phyloP scores from a whole-genome alignment of 495 filamentous ascomycete genomes.

The Terfezia boudieri region DNA sequence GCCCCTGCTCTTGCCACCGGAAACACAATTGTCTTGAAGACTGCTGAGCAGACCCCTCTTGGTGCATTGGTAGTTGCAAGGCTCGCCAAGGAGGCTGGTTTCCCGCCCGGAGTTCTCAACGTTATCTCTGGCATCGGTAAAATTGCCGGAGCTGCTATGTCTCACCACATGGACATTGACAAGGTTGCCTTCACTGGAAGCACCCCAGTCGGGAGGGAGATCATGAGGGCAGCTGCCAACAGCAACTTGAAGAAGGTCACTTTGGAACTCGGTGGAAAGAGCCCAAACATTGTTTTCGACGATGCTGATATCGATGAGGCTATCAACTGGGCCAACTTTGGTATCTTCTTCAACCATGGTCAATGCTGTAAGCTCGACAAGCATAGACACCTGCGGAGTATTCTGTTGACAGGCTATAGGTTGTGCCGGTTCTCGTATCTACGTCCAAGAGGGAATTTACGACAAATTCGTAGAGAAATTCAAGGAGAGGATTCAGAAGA shows the following conservation, averaged over 20 bases:
- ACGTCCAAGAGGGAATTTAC: conserved; percentile 89
- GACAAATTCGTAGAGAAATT: conserved; percentile 79
- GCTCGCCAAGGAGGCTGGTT: conserved; percentile 79
- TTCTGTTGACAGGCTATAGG: neutral
- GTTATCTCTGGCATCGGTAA: conserved; percentile 83
- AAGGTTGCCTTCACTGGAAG: conserved; percentile 98
- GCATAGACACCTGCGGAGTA: neutral
- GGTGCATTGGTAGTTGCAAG: conserved; percentile 59
- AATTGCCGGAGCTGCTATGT: conserved; percentile 73
- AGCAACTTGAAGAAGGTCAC: conserved; percentile 99
- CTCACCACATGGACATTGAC: conserved; percentile 91
- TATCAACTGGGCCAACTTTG: conserved; percentile 95
- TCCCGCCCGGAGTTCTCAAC: conserved; percentile 92
- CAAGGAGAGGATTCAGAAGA: conserved; percentile 61
- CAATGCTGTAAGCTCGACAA: conserved; percentile 43
- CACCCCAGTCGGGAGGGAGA: conserved; percentile 65
- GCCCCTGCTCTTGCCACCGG: conserved; percentile 77
- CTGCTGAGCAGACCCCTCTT: conserved; percentile 90
- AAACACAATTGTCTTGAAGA: conserved; percentile 81
- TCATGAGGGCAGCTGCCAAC: conserved; percentile 88
- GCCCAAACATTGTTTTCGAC: conserved; percentile 90
- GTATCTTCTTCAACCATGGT: conserved; percentile 97
- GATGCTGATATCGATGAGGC: conserved; percentile 92
- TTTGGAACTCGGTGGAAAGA: conserved; percentile 95
- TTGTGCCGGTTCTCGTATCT: conserved; percentile 87